phyloP scores from a whole-genome alignment of 2,329 filamentous ascomycete genomes.

The Thielaviopsis populi region DNA sequence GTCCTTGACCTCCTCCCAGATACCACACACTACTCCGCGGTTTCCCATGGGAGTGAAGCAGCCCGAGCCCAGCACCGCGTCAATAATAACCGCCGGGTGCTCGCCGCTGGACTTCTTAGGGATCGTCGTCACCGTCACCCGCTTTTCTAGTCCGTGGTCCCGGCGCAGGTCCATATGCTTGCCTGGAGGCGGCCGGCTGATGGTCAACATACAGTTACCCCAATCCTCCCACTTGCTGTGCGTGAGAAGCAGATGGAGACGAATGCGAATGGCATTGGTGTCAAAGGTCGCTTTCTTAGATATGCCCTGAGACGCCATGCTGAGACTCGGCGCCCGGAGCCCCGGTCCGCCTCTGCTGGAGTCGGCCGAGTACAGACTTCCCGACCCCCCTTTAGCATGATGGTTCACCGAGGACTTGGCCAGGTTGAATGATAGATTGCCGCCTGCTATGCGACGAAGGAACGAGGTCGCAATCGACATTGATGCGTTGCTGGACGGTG shows the following conservation, averaged over 20 bases:
- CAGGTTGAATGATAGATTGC: conserved; percentile 63
- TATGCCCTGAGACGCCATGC: conserved; percentile 31
- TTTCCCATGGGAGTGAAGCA: conserved; percentile 74
- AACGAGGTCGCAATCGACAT: conserved; percentile 63
- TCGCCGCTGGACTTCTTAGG: conserved; percentile 41
- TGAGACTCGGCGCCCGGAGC: conserved; percentile 43
- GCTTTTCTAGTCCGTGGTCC: conserved; percentile 61
- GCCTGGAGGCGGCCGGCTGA: conserved; percentile 57
- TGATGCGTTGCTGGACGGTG: conserved; percentile 42
- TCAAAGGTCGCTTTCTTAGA: conserved; percentile 42
- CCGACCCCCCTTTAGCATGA: conserved; percentile 34
- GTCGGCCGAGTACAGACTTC: conserved; percentile 46
- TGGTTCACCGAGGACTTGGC: conserved; percentile 59
- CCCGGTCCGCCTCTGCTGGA: conserved; percentile 36
- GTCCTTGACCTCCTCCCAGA: conserved; percentile 65
- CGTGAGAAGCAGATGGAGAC: conserved; percentile 66
- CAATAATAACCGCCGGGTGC: conserved; percentile 51
- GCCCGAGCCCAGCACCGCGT: conserved; percentile 70
- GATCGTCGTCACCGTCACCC: conserved; percentile 63
- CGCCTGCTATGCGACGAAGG: conserved; percentile 60
- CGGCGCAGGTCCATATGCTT: conserved; percentile 43
- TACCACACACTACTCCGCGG: conserved; percentile 74
- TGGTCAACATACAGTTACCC: conserved; percentile 68
- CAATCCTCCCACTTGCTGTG: conserved; percentile 80
- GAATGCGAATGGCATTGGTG: conserved; percentile 68